A percentile compares a stretch with the other conserved stretches of the same genome.
Conservation (phyloP, 1,284 basidiomycete species). For the Naganishia liquefaciens region DNA sequence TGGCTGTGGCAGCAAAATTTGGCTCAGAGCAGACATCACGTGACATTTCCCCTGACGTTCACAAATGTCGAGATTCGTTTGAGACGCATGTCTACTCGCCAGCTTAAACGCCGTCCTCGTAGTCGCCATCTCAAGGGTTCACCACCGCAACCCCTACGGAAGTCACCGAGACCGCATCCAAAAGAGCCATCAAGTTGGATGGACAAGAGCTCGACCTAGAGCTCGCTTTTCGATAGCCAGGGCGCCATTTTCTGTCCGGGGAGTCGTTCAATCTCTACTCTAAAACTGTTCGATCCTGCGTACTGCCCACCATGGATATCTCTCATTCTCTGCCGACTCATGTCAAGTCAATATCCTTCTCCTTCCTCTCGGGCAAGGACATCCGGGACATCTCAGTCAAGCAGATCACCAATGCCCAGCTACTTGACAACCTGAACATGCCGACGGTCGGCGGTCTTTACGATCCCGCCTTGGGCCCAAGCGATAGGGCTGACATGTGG, state of each 20-base stretch:
- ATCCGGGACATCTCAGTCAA: slow-evolving; percentile 92
- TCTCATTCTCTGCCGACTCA: slow-evolving; percentile 82
- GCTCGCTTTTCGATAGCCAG: slow-evolving; percentile 23
- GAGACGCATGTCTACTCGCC: neutral
- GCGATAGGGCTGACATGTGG: slow-evolving; percentile 81
- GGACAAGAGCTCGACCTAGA: slow-evolving; percentile 20
- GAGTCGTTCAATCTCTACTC: no score
- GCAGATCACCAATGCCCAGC: slow-evolving; percentile 88
- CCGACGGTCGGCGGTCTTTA: slow-evolving; percentile 93
- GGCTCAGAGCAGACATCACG: slow-evolving; percentile 7
- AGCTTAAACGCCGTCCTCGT: no score
- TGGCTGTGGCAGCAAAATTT: neutral
- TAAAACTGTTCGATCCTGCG: no score
- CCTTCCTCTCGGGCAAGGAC: slow-evolving; percentile 89
- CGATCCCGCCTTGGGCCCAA: slow-evolving; percentile 91
- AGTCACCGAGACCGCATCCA: slow-evolving; percentile 2
- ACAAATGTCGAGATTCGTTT: slow-evolving; percentile 3
- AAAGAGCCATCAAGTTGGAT: slow-evolving; percentile 29
- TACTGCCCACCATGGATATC: slow-evolving; percentile 74
- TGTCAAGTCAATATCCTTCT: slow-evolving; percentile 86
- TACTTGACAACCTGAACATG: slow-evolving; percentile 90
- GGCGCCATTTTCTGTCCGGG: slow-evolving; percentile 1
- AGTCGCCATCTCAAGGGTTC: no score
- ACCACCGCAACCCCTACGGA: neutral
- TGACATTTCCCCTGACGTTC: neutral